Evolutionary conservation across 768 basidiomycete species (phyloP), one percentile per base, ranked within the genome.

Genomic region (Roridomyces roridus): DNA sequence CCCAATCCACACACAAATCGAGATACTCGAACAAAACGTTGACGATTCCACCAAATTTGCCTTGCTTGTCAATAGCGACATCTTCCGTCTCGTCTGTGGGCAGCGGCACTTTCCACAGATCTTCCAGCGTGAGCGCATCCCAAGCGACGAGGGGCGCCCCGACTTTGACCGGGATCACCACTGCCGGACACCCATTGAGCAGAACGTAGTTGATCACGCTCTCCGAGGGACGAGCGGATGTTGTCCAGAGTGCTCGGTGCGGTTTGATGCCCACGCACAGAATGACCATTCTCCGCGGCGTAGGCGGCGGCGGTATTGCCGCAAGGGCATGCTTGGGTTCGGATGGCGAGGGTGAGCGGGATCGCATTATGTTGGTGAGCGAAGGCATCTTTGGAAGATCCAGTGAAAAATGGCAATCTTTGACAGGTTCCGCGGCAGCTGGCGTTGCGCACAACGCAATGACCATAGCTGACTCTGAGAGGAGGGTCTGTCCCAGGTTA

Each of bases 61-160:
- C 75, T 42, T 68, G 67, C 21, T 55, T 66, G 18, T 72, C 78
- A 25, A 63, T 66, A 4, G 50, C 62, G 15, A 62, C 70, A 20
- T 73, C 74, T 14, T 60, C 61, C 8, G 81, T 80, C 14, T 63
- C 57, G 29, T 63, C 57, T 26, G 48, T 42, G n/a, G 61, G 61
- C 12, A 63, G 61, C 40, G 44, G 31, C 25, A 62, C 56, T 40
- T 62, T 72, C 84, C 85, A 87, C 14, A 88, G 65, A 49, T 83
- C 70, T 60, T 82, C 80, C 24, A 87, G 72, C 25, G 85, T 87
- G 54, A 86, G 70, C 20, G 76, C 73, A 65, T 87, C 85, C 86
- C 86, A 89, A 9, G 84, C 83, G 23, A 86, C 63, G 34, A 88
- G 76, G n/a, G 86, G 86, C 35, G 82, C 81, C 25, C 86, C 86